Base-by-base conservation (phyloP, 805 yeast genomes). In the Tetrapisispora nanseiensis region DNA sequence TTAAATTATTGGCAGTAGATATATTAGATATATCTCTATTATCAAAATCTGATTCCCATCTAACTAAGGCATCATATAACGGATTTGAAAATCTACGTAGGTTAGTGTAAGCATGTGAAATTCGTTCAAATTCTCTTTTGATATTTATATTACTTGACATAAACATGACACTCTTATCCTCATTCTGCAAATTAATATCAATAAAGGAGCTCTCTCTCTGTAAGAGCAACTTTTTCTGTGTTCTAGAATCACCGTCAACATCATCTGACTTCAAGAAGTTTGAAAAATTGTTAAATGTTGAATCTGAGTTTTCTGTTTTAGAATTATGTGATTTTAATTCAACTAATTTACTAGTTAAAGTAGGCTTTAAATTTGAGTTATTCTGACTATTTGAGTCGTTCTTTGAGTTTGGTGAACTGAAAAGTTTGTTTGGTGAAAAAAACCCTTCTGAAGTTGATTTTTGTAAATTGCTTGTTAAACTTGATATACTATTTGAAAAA, bases 211-310 rank as follows among this genome's bases (percentile, higher is more conserved):
- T 80, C 50, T 83, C 90, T 49, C 90, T 68, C 58, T 83, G 95
- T 27, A 86, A 65, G 95, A 95, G 85, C 40, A 86, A 69, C 47
- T 80, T 74, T 55, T 83, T 92, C 55, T 86, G 95, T 0, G 95
- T 84, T 63, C 95, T 70, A 1, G 85, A 78, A 46, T 79, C 84
- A 23, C 66, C 57, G 40, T 65, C 66, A 35, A 51, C 50, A 0
- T 62, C 61, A 31, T 63, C 67, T 3, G 66, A 40, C 46, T 63
- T 63, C 42, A 72, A 52, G 55, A 67, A 70, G 32, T 67, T 64
- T 10, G 66, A 57, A 49, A 72, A 71, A 46, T 70, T 67, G 32
- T 62, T 62, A 16, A 59, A 16, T 16, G 15, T 28, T 4, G 33
- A 20, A 2, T 31, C 36, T 13, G 16, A n/a, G 6, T 16, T n/a